phyloP scores from a whole-genome alignment of 805 yeast genomes.

The Kluyveromyces aestuarii region DNA sequence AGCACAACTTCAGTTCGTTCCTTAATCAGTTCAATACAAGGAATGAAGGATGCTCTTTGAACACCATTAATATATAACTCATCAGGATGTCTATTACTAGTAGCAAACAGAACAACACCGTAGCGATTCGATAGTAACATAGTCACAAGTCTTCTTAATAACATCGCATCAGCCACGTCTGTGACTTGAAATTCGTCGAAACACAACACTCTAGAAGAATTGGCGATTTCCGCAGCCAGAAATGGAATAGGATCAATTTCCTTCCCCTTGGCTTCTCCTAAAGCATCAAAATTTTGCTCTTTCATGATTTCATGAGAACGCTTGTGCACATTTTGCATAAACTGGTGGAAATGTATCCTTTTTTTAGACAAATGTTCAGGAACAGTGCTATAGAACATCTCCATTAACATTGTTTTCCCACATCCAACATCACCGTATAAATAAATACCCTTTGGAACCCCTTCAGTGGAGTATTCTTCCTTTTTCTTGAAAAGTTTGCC shows the following conservation, averaged over 20 bases:
- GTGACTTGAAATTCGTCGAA: constrained; percentile 97
- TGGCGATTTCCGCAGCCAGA: constrained; percentile 76
- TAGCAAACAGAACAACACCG: constrained; percentile 84
- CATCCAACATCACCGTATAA: constrained; percentile 97
- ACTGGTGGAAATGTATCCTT: constrained; percentile 90
- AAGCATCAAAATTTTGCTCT: constrained; percentile 40
- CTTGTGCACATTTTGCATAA: constrained; percentile 90
- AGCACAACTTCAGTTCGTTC: constrained; percentile 64
- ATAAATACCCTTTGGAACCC: constrained; percentile 74
- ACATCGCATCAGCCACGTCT: constrained; percentile 98
- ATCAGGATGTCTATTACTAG: constrained; percentile 92
- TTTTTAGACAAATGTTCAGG: constrained; percentile 69
- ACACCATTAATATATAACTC: constrained; percentile 90
- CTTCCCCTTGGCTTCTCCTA: constrained; percentile 29
- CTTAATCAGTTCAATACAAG: constrained; percentile 79
- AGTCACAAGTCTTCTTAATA: constrained; percentile 65
- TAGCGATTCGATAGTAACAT: constrained; percentile 60
- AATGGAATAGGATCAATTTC: constrained; percentile 78
- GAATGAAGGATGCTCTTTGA: constrained; percentile 84
- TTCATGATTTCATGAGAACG: constrained; percentile 66
- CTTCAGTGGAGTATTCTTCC: constrained; percentile 18
- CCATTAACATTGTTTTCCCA: constrained; percentile 98
- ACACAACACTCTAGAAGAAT: constrained; percentile 68
- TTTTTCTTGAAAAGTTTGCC: constrained; percentile 25
- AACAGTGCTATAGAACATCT: constrained; percentile 76